These are phyloP conservation scores for Lactarius tabidus DNA, from an alignment of 768 basidiomycete genomes.

Conservation along the genomic window DNA sequence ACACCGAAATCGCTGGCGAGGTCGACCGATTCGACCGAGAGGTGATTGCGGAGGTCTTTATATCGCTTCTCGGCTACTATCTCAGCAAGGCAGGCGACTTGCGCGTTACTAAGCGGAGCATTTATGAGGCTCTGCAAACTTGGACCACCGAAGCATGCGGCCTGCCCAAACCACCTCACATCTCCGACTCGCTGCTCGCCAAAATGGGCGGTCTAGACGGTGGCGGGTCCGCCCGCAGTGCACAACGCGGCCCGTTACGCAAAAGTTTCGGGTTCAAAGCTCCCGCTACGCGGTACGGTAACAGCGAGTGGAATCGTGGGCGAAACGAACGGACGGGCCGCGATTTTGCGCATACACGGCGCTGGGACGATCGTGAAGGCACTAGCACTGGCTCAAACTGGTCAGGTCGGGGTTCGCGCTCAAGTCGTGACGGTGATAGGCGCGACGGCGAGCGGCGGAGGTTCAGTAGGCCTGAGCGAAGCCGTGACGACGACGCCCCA, in stretches of 20 bases:
- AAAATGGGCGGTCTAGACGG: constrained; percentile 11
- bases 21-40: constrained; percentile 17
- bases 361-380: neutral
- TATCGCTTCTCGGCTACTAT: constrained; percentile 25
- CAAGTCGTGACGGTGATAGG: neutral
- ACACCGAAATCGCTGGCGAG: constrained; percentile 24
- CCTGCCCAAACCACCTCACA: constrained; percentile 13
- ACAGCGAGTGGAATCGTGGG: constrained; percentile 13
- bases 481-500: neutral
- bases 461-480: neutral
- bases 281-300: constrained; percentile 6
- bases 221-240: neutral
- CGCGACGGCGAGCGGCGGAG: neutral
- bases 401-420: constrained; percentile 1
- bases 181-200: constrained; percentile 18
- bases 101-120: constrained; percentile 8
- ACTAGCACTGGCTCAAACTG: neutral
- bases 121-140: constrained; percentile 18
- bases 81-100: constrained; percentile 6
- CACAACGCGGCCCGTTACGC: neutral
- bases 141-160: constrained; percentile 24
- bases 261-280: constrained; percentile 8
- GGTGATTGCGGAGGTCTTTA: constrained; percentile 21
- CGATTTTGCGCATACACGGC: neutral
- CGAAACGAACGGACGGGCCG: constrained; percentile 10